phyloP scores from a whole-genome alignment of 345 rosid genomes.

The Barbarea vulgaris region DNA sequence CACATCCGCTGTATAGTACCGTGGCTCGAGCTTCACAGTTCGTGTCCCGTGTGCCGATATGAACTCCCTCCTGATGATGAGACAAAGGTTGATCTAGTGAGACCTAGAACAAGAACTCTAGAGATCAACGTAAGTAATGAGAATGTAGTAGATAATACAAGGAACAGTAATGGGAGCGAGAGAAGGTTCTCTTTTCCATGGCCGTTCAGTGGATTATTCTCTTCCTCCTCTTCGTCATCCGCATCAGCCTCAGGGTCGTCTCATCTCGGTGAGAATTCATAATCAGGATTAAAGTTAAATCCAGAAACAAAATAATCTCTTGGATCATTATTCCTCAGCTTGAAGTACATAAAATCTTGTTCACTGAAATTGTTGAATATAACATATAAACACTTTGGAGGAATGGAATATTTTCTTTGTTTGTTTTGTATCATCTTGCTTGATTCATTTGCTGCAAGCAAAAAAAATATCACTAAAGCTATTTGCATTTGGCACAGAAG shows the following conservation, averaged over 20 bases:
- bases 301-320: not conserved
- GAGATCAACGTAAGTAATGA: slow-evolving; percentile 26
- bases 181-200: slow-evolving; percentile 74
- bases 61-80: slow-evolving; percentile 47
- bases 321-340: slow-evolving; percentile 7
- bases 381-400: slow-evolving; percentile 10
- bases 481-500: slow-evolving; percentile 9
- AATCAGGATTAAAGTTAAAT: slow-evolving; percentile 18
- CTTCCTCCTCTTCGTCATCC: slow-evolving; percentile 54
- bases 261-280: slow-evolving; percentile 45
- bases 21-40: slow-evolving; percentile 65
- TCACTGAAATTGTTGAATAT: slow-evolving; percentile 11
- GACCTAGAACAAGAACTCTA: slow-evolving; percentile 28
- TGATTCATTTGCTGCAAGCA: not conserved
- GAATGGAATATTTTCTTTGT: not conserved
- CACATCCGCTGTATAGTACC: slow-evolving; percentile 55
- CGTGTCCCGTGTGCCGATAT: slow-evolving; percentile 65
- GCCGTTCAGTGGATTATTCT: slow-evolving; percentile 77
- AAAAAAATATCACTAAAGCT: not conserved
- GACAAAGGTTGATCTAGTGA: slow-evolving; percentile 49
- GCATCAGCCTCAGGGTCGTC: slow-evolving; percentile 38
- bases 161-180: slow-evolving; percentile 40
- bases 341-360: slow-evolving; percentile 33
- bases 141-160: slow-evolving; percentile 47
- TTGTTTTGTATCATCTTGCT: slow-evolving; percentile 8